These are phyloP conservation scores for Elongisporangium prolatum DNA, from an alignment of 352 stramenopile genomes.

Conservation along the genomic window DNA sequence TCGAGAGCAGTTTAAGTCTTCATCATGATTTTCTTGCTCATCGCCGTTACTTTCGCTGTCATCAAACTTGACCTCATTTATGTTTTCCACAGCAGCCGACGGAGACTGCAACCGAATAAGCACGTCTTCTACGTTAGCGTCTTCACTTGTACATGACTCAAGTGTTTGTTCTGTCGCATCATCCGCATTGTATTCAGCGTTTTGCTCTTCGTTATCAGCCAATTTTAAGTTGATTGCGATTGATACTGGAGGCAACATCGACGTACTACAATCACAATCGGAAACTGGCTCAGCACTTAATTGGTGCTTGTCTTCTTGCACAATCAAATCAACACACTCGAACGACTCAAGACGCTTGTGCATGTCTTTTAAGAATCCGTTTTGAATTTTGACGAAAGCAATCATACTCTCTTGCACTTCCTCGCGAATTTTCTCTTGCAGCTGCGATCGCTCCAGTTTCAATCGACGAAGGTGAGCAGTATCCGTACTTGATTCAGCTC, in stretches of 20 bases:
- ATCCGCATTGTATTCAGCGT: not conserved
- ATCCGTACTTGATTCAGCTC: conserved; percentile 2
- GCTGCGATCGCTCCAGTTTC: conserved; percentile 39
- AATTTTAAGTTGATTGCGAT: not conserved
- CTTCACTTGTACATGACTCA: not conserved
- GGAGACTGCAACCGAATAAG: not conserved
- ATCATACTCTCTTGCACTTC: conserved; percentile 57
- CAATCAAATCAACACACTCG: conserved; percentile 10
- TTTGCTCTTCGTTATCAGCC: not conserved
- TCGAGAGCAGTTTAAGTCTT: conserved; percentile 14
- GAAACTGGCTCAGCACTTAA: not conserved
- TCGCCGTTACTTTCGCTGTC: conserved; percentile 21
- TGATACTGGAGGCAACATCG: not conserved
- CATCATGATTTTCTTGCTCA: conserved; percentile 5
- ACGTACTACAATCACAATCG: not conserved
- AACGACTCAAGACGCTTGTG: conserved; percentile 30
- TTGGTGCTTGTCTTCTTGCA: not conserved
- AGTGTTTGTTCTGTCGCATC: not conserved
- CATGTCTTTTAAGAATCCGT: conserved; percentile 32
- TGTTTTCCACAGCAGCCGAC: not conserved
- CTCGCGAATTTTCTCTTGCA: conserved; percentile 32
- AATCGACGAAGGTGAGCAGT: conserved; percentile 35
- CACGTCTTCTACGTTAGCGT: not conserved
- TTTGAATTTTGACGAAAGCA: conserved; percentile 43
- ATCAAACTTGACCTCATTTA: conserved; percentile 9